These are phyloP conservation scores for Ceratobasidium sp. DNA, from an alignment of 1,284 basidiomycete species.

Conservation along the genomic window DNA sequence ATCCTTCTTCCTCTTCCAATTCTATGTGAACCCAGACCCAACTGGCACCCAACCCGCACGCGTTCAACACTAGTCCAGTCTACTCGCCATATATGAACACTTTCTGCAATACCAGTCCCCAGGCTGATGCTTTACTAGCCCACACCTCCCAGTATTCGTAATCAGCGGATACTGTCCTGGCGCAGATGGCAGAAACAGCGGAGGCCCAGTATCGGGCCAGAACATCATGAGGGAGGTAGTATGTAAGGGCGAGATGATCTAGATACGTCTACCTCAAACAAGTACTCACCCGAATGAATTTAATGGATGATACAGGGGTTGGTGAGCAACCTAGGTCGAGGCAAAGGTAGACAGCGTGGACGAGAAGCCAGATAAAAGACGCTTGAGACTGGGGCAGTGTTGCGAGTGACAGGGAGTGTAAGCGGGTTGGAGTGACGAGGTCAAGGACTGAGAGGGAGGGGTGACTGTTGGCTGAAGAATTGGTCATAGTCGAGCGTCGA, in stretches of 20 bases:
- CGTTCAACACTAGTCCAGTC: conserved; percentile 33
- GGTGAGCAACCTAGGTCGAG: conserved; percentile 47
- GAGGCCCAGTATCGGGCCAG: conserved; percentile 86
- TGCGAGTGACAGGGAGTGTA: not conserved
- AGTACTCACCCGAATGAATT: conserved; percentile 83
- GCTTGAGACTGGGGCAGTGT: not conserved
- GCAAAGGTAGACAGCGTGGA: conserved; percentile 46
- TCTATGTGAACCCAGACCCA: conserved; percentile 58
- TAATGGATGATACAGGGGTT: conserved; percentile 53
- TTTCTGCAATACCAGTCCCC: conserved; percentile 91
- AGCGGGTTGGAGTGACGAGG: conserved; percentile 32
- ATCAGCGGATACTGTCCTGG: conserved; percentile 82
- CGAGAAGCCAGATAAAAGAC: conserved; percentile 44
- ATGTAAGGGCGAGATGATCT: conserved; percentile 79
- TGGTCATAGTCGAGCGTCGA: conserved; percentile 44
- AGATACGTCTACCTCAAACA: conserved; percentile 77
- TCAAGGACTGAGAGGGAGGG: conserved; percentile 26
- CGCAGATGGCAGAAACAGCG: conserved; percentile 70
- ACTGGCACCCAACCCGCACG: too few relatives aligned
- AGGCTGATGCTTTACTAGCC: conserved; percentile 86
- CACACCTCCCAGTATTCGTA: conserved; percentile 88
- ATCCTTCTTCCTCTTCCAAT: conserved; percentile 88
- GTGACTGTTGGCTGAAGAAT: conserved; percentile 32
- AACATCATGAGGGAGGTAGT: conserved; percentile 80
- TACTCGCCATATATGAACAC: conserved; percentile 74